A percentile compares a stretch with the other conserved stretches of the same genome.
phyloP scores from a whole-genome alignment of 768 basidiomycete species.

The Psilocybe azurescens region DNA sequence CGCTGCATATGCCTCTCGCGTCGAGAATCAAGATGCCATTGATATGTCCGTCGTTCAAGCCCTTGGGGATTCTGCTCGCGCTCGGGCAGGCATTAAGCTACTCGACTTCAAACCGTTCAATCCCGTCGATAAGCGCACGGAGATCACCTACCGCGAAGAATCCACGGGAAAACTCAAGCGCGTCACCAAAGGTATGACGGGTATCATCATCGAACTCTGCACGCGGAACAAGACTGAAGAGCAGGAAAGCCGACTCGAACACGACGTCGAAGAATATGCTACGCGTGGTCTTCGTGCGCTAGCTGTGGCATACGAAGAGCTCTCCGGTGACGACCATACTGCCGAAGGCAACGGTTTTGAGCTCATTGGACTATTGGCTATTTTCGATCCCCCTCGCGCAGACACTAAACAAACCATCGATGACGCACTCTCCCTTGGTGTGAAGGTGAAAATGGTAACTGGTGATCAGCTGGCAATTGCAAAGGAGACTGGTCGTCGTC shows the following conservation, averaged over 20 bases:
- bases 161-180: conserved; percentile 94
- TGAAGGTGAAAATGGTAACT: conserved; percentile 99
- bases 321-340: conserved; percentile 82
- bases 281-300: conserved; percentile 96
- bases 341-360: conserved; percentile 96
- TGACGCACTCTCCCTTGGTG: conserved; percentile 93
- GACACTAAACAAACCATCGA: conserved; percentile 99
- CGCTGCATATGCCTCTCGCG: conserved; percentile 95
- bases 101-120: conserved; percentile 99
- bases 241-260: conserved; percentile 87
- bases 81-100: conserved; percentile 92
- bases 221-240: conserved; percentile 96
- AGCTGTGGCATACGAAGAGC: conserved; percentile 94
- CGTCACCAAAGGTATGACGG: conserved; percentile 99
- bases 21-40: conserved; percentile 99
- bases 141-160: conserved; percentile 96
- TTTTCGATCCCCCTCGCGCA: conserved; percentile 96
- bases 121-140: conserved; percentile 98
- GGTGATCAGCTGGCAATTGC: conserved; percentile 99
- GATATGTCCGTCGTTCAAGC: conserved; percentile 87
- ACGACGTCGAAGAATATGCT: conserved; percentile 96
- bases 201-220: conserved; percentile 97
- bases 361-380: conserved; percentile 95
- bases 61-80: conserved; percentile 69
- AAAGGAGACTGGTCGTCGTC: conserved; percentile 98